Evolutionary conservation across 108 stramenopile genomes (phyloP), one percentile per base, ranked within the genome.

Genomic region (Phaeodactylum tricornutum): DNA sequence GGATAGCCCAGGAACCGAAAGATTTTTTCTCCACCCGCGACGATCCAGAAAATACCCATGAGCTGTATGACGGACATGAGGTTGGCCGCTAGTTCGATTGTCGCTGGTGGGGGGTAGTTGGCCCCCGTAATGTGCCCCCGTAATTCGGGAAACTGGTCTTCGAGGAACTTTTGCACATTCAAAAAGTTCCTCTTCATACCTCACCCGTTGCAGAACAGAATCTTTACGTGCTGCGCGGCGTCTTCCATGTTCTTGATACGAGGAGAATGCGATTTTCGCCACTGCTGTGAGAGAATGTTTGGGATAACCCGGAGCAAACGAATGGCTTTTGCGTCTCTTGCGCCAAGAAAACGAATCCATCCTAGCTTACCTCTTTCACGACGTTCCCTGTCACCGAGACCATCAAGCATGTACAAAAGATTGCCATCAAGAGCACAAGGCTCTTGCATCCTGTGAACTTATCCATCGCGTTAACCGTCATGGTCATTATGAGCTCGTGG

Each of bases 111-210:
- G 11, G 84, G 81, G 48, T 76, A 87, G 30, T 82, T 70, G 19
- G 57, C 74, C 4, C 82, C 89, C 7, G 48, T 47, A 55, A 86
- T 64, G 37, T 68, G 42, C 24, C 69, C 77, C 5, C 43, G 28
- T 12, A 79, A 54, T 32, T 79, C 82, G 17, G 82, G 82, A 61
- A 75, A 87, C 37, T 59, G 32, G 21, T 43, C 36, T 62, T 73
- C 59, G 51, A 81, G 71, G 74, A 84, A 92, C 54, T 68, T 24
- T 63, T 57, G 48, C 26, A 83, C 69, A 49, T 79, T 61, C 26
- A 74, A 35, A 67, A 79, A 92, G 74, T 87, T 86, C 61, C 77
- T 64, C 79, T 74, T 48, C 75, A 84, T 84, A 41, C 89, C 89
- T 87, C 89, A 92, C 54, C 66, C 55, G 25, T 40, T 54, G 47